These are phyloP conservation scores for Aspergillus sp. DNA, from an alignment of 2,329 filamentous ascomycete genomes.

Conservation along the genomic window DNA sequence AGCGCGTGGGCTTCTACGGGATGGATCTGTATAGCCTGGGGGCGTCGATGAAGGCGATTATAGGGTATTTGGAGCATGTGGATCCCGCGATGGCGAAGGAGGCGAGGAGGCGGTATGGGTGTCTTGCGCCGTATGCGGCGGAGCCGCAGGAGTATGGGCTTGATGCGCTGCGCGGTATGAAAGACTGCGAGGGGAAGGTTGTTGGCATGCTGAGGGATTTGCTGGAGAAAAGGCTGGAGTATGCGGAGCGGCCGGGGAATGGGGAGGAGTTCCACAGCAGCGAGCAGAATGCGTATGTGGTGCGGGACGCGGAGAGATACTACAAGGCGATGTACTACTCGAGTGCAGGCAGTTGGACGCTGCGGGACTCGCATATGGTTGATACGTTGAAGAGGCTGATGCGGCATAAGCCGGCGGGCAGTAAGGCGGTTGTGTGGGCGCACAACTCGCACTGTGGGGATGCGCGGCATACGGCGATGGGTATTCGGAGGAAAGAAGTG, in stretches of 20 bases:
- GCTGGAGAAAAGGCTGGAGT: slow-evolving; percentile 44
- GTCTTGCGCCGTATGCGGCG: slow-evolving; percentile 50
- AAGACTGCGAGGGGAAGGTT: slow-evolving; percentile 49
- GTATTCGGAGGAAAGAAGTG: slow-evolving; percentile 43
- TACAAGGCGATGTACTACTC: slow-evolving; percentile 55
- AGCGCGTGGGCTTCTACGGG: slow-evolving; percentile 48
- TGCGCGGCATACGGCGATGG: slow-evolving; percentile 54
- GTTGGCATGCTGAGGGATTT: slow-evolving; percentile 48
- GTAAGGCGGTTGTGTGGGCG: slow-evolving; percentile 55
- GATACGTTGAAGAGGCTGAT: slow-evolving; percentile 48
- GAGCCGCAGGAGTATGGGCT: slow-evolving; percentile 52
- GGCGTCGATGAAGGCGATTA: slow-evolving; percentile 46
- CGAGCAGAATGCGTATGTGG: slow-evolving; percentile 53
- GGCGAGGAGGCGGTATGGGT: slow-evolving; percentile 48
- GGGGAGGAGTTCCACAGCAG: slow-evolving; percentile 51
- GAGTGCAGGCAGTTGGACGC: slow-evolving; percentile 51
- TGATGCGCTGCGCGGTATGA: slow-evolving; percentile 40
- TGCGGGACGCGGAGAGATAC: slow-evolving; percentile 52
- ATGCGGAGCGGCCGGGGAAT: slow-evolving; percentile 33
- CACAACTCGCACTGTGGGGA: slow-evolving; percentile 57
- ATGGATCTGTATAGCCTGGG: slow-evolving; percentile 55
- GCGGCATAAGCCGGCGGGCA: slow-evolving; percentile 36
- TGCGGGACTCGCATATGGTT: slow-evolving; percentile 55
- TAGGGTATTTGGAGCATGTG: slow-evolving; percentile 49
- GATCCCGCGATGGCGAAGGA: slow-evolving; percentile 45